Evolutionary conservation across 2,329 filamentous ascomycete genomes (phyloP).

Genomic region (Chaetomium strumarium): DNA sequence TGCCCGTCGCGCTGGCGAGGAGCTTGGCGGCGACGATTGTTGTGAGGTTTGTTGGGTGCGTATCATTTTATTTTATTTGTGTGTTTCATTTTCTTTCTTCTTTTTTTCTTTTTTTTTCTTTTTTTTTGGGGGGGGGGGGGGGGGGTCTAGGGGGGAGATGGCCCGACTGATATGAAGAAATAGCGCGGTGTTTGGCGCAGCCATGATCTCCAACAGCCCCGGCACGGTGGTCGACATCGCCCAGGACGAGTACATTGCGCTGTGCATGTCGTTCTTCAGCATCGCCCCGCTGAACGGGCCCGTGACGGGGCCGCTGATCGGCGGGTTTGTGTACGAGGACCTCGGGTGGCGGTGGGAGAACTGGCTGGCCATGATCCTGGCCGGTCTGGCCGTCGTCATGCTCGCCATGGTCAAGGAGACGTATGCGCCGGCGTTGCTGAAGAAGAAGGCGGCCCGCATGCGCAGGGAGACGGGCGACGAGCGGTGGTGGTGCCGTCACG

Average conservation of each 20-base stretch:
- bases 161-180: not conserved
- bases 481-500: conserved; percentile 75
- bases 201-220: conserved; percentile 77
- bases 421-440: conserved; percentile 66
- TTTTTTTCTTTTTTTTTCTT: not conserved
- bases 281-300: conserved; percentile 81
- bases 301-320: conserved; percentile 50
- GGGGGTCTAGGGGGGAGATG: not conserved
- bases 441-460: conserved; percentile 56
- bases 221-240: conserved; percentile 80
- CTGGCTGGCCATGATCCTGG: conserved; percentile 72
- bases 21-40: conserved; percentile 60
- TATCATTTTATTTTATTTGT: not conserved
- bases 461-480: conserved; percentile 65
- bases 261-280: conserved; percentile 78
- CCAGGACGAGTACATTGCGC: conserved; percentile 69
- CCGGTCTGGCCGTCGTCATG: conserved; percentile 53
- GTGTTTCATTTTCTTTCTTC: conserved; percentile 5
- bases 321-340: conserved; percentile 71
- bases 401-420: conserved; percentile 64
- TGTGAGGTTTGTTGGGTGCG: conserved; percentile 60
- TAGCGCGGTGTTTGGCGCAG: conserved; percentile 42
- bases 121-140: not conserved
- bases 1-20: conserved; percentile 63
- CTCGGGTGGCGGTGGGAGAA: conserved; percentile 86